phyloP scores from a whole-genome alignment of 352 stramenopile genomes.

The Globisporangium solare region DNA sequence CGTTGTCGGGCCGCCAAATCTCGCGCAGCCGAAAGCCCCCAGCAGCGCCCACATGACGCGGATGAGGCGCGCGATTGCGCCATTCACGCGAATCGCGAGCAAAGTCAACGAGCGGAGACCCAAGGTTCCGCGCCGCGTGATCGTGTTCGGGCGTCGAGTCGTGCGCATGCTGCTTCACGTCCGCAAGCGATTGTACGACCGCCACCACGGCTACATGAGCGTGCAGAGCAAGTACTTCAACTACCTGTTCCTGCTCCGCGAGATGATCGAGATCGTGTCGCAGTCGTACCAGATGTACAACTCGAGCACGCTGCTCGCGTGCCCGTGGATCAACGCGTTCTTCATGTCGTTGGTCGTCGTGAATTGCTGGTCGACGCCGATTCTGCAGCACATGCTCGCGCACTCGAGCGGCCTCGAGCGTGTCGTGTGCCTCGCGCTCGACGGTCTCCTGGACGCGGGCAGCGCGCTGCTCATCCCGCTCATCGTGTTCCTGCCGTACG shows the following conservation, averaged over 20 bases:
- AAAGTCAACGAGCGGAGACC: not conserved
- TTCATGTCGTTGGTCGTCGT: constrained; percentile 15
- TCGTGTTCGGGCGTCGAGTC: not conserved
- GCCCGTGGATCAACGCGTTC: constrained; percentile 17
- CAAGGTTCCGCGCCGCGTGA: constrained; percentile 5
- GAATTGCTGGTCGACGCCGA: constrained; percentile 18
- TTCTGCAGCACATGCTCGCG: constrained; percentile 16
- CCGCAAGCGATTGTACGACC: constrained; percentile 12
- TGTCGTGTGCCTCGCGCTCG: constrained; percentile 20
- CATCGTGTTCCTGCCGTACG: constrained; percentile 14
- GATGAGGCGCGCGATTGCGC: not conserved
- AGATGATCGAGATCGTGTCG: constrained; percentile 20
- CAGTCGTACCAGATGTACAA: constrained; percentile 20
- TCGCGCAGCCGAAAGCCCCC: not conserved
- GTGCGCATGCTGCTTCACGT: constrained; percentile 1
- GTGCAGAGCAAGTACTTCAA: constrained; percentile 19
- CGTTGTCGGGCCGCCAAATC: not conserved
- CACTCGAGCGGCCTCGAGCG: constrained; percentile 20
- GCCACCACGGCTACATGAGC: constrained; percentile 14
- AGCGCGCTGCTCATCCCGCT: constrained; percentile 26
- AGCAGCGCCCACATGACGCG: not conserved
- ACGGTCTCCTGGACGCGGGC: constrained; percentile 21
- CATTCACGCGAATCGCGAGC: not conserved
- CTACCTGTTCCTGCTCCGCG: constrained; percentile 16
- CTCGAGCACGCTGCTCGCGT: constrained; percentile 11